phyloP scores from a whole-genome alignment of 2,329 filamentous ascomycete genomes.

The Trichoderma simmonsii region DNA sequence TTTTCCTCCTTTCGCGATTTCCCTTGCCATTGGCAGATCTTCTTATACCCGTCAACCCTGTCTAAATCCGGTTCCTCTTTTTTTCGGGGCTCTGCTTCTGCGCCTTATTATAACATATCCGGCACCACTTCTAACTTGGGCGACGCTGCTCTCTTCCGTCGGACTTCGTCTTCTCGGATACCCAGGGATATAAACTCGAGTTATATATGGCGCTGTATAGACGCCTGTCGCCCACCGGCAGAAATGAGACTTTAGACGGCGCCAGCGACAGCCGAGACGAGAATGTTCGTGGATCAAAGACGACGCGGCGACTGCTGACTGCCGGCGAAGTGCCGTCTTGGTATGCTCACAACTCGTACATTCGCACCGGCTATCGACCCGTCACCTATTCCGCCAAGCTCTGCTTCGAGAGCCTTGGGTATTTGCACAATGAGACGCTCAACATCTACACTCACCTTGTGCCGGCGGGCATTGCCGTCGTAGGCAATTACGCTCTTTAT shows the following conservation, averaged over 20 bases:
- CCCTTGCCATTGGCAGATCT: not conserved
- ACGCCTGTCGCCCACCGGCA: not conserved
- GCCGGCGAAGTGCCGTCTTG: constrained; percentile 35
- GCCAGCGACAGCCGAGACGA: not conserved
- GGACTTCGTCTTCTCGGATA: not conserved
- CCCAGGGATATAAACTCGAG: not conserved
- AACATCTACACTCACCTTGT: constrained; percentile 40
- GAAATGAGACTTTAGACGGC: not conserved
- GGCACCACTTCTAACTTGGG: not conserved
- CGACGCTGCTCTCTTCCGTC: not conserved
- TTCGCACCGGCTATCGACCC: constrained; percentile 43
- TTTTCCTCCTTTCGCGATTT: not conserved
- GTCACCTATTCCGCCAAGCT: constrained; percentile 34
- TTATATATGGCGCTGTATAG: not conserved
- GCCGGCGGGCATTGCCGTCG: constrained; percentile 34
- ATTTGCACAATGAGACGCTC: constrained; percentile 36
- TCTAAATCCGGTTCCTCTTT: not conserved
- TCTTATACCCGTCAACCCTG: not conserved
- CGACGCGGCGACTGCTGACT: not conserved
- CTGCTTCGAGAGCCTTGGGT: constrained; percentile 40
- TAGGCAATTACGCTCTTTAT: constrained; percentile 29
- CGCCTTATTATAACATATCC: not conserved
- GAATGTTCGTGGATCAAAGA: not conserved
- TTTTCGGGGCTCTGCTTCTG: not conserved
- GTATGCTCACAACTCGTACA: constrained; percentile 41